These are phyloP conservation scores for Zizania latifolia DNA, from an alignment of 176 grass and related monocot genomes.

Conservation along the genomic window DNA sequence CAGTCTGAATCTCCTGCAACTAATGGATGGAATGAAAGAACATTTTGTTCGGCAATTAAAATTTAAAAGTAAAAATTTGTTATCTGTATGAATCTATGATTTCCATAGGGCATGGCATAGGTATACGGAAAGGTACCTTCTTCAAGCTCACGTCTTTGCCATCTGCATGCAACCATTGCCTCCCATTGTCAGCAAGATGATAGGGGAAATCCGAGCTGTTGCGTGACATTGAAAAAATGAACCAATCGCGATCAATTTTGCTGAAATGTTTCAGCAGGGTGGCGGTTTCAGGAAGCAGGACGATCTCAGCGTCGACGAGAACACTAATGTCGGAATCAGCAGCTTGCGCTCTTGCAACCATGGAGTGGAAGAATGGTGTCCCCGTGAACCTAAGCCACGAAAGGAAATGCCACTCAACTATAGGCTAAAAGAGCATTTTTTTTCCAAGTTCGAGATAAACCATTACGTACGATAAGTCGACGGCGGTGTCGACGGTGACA, in stretches of 20 bases:
- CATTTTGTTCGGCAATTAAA: background rate
- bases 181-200: constrained; percentile 28
- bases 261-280: constrained; percentile 21
- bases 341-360: constrained; percentile 57
- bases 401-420: background rate
- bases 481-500: constrained; percentile 43
- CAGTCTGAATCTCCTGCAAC: constrained; percentile 37
- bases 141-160: constrained; percentile 31
- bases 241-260: constrained; percentile 48
- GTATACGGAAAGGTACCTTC: constrained; percentile 31
- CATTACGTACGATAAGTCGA: constrained; percentile 72
- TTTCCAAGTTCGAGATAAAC: no score
- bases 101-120: no score
- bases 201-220: constrained; percentile 35
- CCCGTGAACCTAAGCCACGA: constrained; percentile 60
- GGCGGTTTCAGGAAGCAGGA: constrained; percentile 56
- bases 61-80: background rate
- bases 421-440: no score
- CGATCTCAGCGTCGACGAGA: constrained; percentile 53
- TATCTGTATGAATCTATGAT: background rate
- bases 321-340: constrained; percentile 51
- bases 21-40: constrained; percentile 26
- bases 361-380: constrained; percentile 80
- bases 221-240: constrained; percentile 54
- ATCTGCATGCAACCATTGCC: constrained; percentile 35